Conservation (phyloP, 306 rosid genomes). For the Adenanthera pavonina region DNA sequence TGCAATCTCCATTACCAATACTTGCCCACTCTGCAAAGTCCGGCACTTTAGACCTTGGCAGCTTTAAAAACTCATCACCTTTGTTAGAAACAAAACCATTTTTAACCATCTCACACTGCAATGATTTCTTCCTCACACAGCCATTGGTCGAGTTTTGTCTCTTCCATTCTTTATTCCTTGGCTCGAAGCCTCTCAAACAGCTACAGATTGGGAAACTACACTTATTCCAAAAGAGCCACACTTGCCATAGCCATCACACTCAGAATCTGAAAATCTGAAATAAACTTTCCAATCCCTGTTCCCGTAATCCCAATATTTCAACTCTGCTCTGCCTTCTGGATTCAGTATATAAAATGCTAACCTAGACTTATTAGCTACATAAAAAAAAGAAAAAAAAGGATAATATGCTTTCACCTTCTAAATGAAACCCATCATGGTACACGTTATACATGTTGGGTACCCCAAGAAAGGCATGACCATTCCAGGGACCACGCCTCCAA, state of each 20-base stretch:
- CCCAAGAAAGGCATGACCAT: constrained; percentile 20
- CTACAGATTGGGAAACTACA: too few relatives aligned
- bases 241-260: constrained; percentile 32
- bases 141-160: constrained; percentile 18
- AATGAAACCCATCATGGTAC: constrained; percentile 4
- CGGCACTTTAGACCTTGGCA: constrained; percentile 39
- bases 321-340: background rate
- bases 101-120: constrained; percentile 39
- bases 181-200: constrained; percentile 11
- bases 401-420: background rate
- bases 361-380: background rate
- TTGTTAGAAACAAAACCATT: background rate
- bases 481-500: constrained; percentile 38
- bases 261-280: background rate
- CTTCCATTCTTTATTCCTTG: constrained; percentile 34
- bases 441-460: background rate
- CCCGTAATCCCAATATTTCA: background rate
- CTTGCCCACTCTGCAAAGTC: background rate
- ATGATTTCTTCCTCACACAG: constrained; percentile 22
- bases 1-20: background rate
- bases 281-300: constrained; percentile 1
- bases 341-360: background rate
- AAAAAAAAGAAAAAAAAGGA: background rate
- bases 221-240: background rate
- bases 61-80: constrained; percentile 30